phyloP scores from a whole-genome alignment of 2,329 filamentous ascomycete genomes.

The Fusarium tuaranense region DNA sequence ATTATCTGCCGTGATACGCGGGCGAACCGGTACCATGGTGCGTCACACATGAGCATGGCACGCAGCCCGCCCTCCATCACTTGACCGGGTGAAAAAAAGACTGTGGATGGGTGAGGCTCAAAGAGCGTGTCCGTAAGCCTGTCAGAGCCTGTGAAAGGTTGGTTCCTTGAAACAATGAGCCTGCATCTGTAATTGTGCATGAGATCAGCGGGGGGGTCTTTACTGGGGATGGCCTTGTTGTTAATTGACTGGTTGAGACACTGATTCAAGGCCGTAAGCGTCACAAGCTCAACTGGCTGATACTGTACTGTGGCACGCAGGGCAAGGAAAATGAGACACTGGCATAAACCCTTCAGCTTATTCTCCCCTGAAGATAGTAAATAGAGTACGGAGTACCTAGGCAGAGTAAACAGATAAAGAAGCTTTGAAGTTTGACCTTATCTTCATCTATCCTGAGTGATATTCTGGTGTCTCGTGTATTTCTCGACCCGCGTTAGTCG shows the following conservation, averaged over 20 bases:
- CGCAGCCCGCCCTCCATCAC: slow-evolving; percentile 24
- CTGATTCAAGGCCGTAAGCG: slow-evolving; percentile 1
- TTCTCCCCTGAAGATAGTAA: too few relatives aligned
- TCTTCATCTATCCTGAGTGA: too few relatives aligned
- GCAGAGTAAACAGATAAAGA: too few relatives aligned
- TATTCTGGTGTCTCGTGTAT: too few relatives aligned
- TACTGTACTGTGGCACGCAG: too few relatives aligned
- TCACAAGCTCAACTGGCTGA: background rate
- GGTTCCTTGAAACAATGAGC: slow-evolving; percentile 7
- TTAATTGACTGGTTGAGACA: background rate
- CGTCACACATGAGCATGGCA: slow-evolving; percentile 24
- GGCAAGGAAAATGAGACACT: too few relatives aligned
- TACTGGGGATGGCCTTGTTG: background rate
- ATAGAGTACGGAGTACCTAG: too few relatives aligned
- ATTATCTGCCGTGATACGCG: slow-evolving; percentile 21
- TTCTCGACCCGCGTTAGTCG: background rate
- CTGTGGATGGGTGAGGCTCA: background rate
- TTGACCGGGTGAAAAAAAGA: slow-evolving; percentile 9
- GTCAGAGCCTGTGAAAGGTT: slow-evolving; percentile 16
- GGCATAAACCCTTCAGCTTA: too few relatives aligned
- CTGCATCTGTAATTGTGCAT: slow-evolving; percentile 8
- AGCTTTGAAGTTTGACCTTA: too few relatives aligned
- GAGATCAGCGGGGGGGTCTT: slow-evolving; percentile 1
- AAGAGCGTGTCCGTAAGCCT: background rate
- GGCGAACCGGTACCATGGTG: slow-evolving; percentile 9